Base-by-base conservation (phyloP, 2,329 filamentous ascomycete species). In the Penicillium digitatum region DNA sequence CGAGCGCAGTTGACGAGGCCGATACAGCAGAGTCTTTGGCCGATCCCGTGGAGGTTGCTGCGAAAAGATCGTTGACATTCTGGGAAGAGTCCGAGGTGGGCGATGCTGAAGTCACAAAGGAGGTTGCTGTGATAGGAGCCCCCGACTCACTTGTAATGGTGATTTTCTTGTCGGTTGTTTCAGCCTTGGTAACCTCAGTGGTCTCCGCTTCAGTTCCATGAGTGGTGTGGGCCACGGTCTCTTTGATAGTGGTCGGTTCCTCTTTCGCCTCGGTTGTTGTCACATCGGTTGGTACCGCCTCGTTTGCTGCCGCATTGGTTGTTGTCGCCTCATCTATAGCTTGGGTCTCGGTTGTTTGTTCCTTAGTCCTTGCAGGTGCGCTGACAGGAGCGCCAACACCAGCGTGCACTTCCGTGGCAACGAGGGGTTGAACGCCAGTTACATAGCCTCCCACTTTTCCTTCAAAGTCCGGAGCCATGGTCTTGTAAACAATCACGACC, bases 401-500 rank as follows among this genome's bases (percentile, higher is more conserved):
- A 5, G 59, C 60, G 9, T 56, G 57, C 16, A 42, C 32, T 11
- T 52, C 24, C 14, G 54, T 48, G n/a, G 55, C 51, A n/a, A 62
- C 56, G 27, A 61, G 34, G 44, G 54, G 42, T 26, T 64, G 26
- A 37, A 53, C 37, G 66, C 54, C 20, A 10, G 80, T 81, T 14
- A 72, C 71, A 62, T 77, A 81, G 56, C 78, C 78, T 52, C 72
- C 79, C 56, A 81, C 71, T 2, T 74, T 72, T 26, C 79, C 81
- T 16, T 73, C 69, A 60, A 82, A 84, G 37, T 81, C 83, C 51
- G 78, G 74, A 22, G 74, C 62, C 29, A 78, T 73, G 0, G 81
- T 83, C 43, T 82, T 74, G 66, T 82, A 81, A 39, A 83, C 74
- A 38, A 80, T 69, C 12, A 59, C 55, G 14, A 67, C 54, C 55